These are phyloP conservation scores for Aspergillus eucalypticola DNA, from an alignment of 2,329 filamentous ascomycete species.

Conservation along the genomic window DNA sequence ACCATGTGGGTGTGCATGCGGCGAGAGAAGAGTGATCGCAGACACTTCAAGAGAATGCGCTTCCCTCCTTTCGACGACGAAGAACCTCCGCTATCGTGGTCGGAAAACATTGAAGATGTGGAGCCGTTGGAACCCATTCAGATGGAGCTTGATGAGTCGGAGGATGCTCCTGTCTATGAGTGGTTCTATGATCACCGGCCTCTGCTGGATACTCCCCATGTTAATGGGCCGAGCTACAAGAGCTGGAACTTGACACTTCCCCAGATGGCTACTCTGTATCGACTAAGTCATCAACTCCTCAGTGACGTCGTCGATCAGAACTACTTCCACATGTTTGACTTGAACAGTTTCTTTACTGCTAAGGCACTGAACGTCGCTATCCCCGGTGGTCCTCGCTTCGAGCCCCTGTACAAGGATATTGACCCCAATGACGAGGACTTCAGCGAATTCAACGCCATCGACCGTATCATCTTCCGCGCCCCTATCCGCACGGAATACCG, in stretches of 20 bases:
- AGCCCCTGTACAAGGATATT: slow-evolving; percentile 97
- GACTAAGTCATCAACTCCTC: slow-evolving; percentile 83
- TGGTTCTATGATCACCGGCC: slow-evolving; percentile 98
- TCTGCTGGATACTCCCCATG: slow-evolving; percentile 84
- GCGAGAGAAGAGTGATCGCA: slow-evolving; percentile 91
- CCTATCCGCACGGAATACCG: slow-evolving; percentile 94
- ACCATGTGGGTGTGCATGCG: slow-evolving; percentile 99
- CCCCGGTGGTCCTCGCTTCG: slow-evolving; percentile 94
- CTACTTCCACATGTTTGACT: slow-evolving; percentile 96
- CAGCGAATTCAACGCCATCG: slow-evolving; percentile 98
- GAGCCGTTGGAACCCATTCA: slow-evolving; percentile 97
- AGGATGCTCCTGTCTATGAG: slow-evolving; percentile 87
- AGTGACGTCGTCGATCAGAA: slow-evolving; percentile 94
- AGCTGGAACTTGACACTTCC: slow-evolving; percentile 88
- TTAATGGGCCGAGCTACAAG: slow-evolving; percentile 96
- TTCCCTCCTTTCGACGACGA: slow-evolving; percentile 99
- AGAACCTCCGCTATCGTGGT: slow-evolving; percentile 95
- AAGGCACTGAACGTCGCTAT: slow-evolving; percentile 97
- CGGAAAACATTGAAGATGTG: slow-evolving; percentile 97
- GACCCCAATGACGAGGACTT: slow-evolving; percentile 99
- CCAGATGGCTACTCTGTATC: slow-evolving; percentile 95
- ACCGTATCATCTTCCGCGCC: slow-evolving; percentile 96
- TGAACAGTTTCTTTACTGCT: slow-evolving; percentile 91
- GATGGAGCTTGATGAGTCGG: slow-evolving; percentile 93
- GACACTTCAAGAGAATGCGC: slow-evolving; percentile 97